Evolutionary conservation across 768 basidiomycete genomes (phyloP), one percentile per base, ranked within the genome.

Genomic region (Collybia sordida): DNA sequence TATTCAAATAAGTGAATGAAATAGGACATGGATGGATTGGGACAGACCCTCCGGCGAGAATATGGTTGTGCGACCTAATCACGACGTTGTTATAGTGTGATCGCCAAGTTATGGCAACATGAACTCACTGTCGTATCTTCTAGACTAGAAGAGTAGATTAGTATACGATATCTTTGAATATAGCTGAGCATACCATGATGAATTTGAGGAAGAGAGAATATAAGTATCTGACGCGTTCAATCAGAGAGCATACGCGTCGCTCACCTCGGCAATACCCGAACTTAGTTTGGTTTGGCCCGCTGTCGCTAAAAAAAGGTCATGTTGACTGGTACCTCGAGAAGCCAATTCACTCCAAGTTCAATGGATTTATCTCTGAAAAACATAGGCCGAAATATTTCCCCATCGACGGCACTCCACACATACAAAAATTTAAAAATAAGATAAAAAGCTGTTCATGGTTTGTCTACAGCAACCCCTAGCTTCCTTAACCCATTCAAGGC

Each of bases 41-140:
- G 22, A 64, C 75, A 52, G 66, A 88, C 96, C 96, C 73, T 99
- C 96, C 27, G 96, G 96, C 46, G 95, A 98, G 83, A 98, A 98
- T 74, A 97, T 98, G 53, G 96, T 98, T 59, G 95, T 99, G 60
- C 93, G 87, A 72, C 86, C 87, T 91, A 71, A 61, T 66, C 44
- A 51, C 38, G 63, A 61, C 63, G 50, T 47, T 45, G 63, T 31
- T 49, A 55, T 57, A 28, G 51, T 51, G 50, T 18, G 49, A 54
- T 42, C n/a, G 43, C 44, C 46, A 45, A 17, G 19, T 48, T 44
- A 43, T 28, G 27, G 23, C 4, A 19, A 31, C 42, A 45, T 53
- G 22, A 22, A 76, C 90, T 72, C 69, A 95, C 93, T 95, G 68
- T 96, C 93, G 69, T 96, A 96, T 76, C 93, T 81, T 81, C 93